Evolutionary conservation across 345 rosid species (phyloP), one percentile per base, ranked within the genome.

Genomic region (Heritiera fomes): DNA sequence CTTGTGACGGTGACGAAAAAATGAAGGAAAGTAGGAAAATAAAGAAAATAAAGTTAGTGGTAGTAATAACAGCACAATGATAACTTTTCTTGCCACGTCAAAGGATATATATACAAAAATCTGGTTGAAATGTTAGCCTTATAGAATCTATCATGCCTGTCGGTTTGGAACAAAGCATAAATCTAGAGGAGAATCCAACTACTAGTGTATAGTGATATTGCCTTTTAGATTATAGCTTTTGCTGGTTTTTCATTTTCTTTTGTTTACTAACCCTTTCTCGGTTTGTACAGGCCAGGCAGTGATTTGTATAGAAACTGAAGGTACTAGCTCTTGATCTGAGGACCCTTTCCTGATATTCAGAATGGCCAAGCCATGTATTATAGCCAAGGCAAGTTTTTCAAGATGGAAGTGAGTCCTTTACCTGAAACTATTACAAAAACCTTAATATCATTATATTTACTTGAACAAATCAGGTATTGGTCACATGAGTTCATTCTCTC

Each of bases 341-440:
- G 30, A 52, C 30, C 75, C 75, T 4, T 8, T 38, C 69, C 43
- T 1, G 46, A n/a, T 50, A 20, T 41, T 41, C 78, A 23, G 20
- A 34, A 47, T 17, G 47, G 56, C 11, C 10, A 30, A 34, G 78
- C 60, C 45, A 34, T 34, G 38, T 3, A 34, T 12, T 49, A 23
- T 23, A 63, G 30, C 8, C 23, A 47, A 63, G 30, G 61, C 71
- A 34, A 18, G 46, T 61, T 45, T 14, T 47, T 34, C 72, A 23
- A 71, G 11, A 72, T 20, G 64, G 56, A 56, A 71, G 79, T 50
- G 76, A 67, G 73, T 67, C 65, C 53, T 46, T 63, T 59, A 66
- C 61, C 40, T 14, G 38, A 30, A 59, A 49, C 38, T 34, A 34
- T 58, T n/a, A 32, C 10, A 52, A 46, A 30, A 69, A 8, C 58